Conservation (phyloP, 768 basidiomycete species). For the Brasilioporus rufonigricans region DNA sequence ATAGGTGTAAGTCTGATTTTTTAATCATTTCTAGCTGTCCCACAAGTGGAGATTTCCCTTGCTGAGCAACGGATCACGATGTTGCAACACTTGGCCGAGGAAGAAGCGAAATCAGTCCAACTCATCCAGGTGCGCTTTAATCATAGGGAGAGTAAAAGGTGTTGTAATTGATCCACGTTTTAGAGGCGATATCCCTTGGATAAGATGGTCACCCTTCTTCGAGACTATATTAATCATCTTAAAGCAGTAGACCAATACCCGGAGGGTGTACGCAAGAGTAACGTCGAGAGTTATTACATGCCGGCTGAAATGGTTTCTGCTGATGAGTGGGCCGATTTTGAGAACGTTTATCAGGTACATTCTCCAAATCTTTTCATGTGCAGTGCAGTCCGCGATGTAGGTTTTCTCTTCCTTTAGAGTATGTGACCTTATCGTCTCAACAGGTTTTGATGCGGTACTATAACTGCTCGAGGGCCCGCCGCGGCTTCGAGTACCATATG, state of each 20-base stretch:
- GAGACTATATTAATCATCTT: conserved; percentile 59
- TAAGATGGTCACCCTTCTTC: conserved; percentile 59
- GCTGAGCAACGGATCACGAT: conserved; percentile 53
- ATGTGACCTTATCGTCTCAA: conserved; percentile 10
- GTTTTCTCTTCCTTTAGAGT: conserved; percentile 25
- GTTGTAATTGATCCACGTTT: conserved; percentile 7
- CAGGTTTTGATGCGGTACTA: conserved; percentile 89
- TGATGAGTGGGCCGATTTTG: conserved; percentile 77
- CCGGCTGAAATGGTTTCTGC: conserved; percentile 65
- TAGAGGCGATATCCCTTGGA: conserved; percentile 28
- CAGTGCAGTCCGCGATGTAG: conserved; percentile 74
- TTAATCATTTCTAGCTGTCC: conserved; percentile 44
- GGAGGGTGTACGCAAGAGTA: conserved; percentile 29
- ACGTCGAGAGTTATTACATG: conserved; percentile 55
- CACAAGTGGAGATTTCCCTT: conserved; percentile 62
- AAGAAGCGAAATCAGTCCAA: conserved; percentile 8
- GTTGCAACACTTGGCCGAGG: conserved; percentile 33
- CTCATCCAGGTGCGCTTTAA: conserved; percentile 15
- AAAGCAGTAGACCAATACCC: conserved; percentile 42
- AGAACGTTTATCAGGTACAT: conserved; percentile 90
- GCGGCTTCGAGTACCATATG: conserved; percentile 85
- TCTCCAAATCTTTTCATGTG: conserved; percentile 79
- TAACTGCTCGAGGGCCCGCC: conserved; percentile 71
- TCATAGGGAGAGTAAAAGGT: not conserved
- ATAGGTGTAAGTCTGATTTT: not conserved